These are phyloP conservation scores for Cryptosporidium ubiquitum DNA, from an alignment of 169 alveolate genomes.

Conservation along the genomic window DNA sequence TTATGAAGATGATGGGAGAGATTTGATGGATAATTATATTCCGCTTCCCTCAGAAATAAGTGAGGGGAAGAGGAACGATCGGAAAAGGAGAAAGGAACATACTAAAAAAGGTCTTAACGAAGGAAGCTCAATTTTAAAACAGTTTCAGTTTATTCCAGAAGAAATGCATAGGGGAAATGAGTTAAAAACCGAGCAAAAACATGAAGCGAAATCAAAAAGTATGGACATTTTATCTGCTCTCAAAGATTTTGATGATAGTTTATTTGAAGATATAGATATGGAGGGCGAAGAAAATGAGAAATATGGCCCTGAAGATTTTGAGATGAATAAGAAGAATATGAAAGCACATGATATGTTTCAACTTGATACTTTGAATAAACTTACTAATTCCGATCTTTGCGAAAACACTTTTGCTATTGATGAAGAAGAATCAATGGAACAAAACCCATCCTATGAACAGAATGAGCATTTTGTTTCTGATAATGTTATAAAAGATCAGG, in stretches of 20 bases:
- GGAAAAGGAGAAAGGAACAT: constrained; percentile 6
- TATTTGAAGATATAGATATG: constrained; percentile 9
- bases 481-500: neutral
- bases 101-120: neutral
- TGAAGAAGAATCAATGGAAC: neutral
- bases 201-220: neutral
- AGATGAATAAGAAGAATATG: neutral
- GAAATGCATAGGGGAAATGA: neutral
- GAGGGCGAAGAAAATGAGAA: neutral
- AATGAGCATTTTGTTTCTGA: neutral
- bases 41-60: neutral
- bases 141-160: constrained; percentile 40
- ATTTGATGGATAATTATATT: constrained; percentile 54
- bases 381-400: neutral
- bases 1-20: constrained; percentile 68
- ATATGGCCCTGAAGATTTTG: neutral
- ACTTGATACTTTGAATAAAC: neutral
- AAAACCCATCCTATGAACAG: neutral
- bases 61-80: neutral
- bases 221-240: constrained; percentile 32
- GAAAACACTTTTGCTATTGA: neutral
- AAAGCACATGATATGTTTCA: neutral
- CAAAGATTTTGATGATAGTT: constrained; percentile 13
- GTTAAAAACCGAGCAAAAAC: neutral
- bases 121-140: constrained; percentile 30